Evolutionary conservation across 495 filamentous ascomycete species (phyloP).

Genomic region (Tuber borchii): DNA sequence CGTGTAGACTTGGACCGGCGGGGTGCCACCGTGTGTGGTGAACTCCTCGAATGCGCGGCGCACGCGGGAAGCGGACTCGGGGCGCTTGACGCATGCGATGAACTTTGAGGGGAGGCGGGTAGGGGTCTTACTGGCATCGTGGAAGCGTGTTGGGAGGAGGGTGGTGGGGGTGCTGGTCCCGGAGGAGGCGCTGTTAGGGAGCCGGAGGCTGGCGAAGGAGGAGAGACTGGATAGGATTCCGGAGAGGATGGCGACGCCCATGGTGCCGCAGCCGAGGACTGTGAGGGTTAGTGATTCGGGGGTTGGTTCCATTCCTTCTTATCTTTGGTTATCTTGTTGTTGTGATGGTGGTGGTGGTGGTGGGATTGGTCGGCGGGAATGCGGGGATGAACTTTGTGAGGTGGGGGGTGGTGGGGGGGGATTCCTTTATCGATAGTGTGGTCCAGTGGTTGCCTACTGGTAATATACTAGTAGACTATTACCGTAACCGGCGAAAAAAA

Average conservation of each 20-base stretch:
- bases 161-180: constrained; percentile 50
- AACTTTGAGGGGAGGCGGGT: constrained; percentile 60
- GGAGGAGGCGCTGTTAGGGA: constrained; percentile 42
- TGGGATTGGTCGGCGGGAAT: background rate
- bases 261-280: constrained; percentile 53
- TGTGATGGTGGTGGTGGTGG: no score
- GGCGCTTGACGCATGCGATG: constrained; percentile 66
- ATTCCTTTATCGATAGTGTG: no score
- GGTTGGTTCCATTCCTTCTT: constrained; percentile 29
- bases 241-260: constrained; percentile 77
- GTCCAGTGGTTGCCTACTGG: no score
- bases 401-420: no score
- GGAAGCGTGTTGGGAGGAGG: constrained; percentile 49
- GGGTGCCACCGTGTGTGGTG: background rate
- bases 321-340: constrained; percentile 1
- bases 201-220: constrained; percentile 25
- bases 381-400: background rate
- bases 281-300: constrained; percentile 24
- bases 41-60: constrained; percentile 49
- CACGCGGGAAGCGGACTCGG: constrained; percentile 58
- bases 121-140: constrained; percentile 39
- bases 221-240: constrained; percentile 65
- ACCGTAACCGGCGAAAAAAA: no score
- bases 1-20: constrained; percentile 46
- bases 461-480: no score